Percentiles rank a stretch among this genome's conserved stretches.
These are phyloP conservation scores for Boletellus ananas DNA, from an alignment of 768 basidiomycete genomes.

Conservation along the genomic window DNA sequence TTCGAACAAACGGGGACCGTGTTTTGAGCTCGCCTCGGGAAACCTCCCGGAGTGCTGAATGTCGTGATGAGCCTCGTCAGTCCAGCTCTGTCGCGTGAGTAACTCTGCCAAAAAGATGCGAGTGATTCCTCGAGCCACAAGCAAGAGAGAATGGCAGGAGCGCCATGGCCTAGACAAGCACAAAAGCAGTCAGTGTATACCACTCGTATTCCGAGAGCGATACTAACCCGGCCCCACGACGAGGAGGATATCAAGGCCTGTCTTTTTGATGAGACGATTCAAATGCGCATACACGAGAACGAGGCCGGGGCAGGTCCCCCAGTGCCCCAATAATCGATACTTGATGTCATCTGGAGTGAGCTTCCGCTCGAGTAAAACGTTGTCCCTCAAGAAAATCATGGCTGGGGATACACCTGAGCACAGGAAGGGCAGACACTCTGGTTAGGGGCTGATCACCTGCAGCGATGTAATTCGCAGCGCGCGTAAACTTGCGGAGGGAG, in stretches of 20 bases:
- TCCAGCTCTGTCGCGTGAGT: constrained; percentile 54
- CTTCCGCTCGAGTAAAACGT: constrained; percentile 60
- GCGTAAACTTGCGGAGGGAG: constrained; percentile 50
- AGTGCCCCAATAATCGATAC: constrained; percentile 75
- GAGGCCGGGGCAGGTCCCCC: constrained; percentile 82
- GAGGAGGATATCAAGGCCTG: constrained; percentile 60
- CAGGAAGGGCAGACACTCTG: not conserved
- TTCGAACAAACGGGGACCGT: not conserved
- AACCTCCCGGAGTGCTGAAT: constrained; percentile 82
- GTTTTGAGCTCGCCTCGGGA: constrained; percentile 54
- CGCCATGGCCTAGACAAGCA: constrained; percentile 59
- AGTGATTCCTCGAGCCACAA: constrained; percentile 84
- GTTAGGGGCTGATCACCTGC: constrained; percentile 45
- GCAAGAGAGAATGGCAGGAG: constrained; percentile 81
- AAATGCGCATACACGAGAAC: constrained; percentile 69
- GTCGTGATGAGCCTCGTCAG: constrained; percentile 63
- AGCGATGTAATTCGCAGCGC: constrained; percentile 67
- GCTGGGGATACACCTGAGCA: constrained; percentile 37
- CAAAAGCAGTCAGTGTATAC: not conserved
- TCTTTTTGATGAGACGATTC: constrained; percentile 59
- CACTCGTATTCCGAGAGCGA: not conserved
- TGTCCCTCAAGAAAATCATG: constrained; percentile 80
- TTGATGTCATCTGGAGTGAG: constrained; percentile 73
- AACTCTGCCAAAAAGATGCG: constrained; percentile 51
- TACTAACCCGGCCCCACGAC: constrained; percentile 71